phyloP scores from a whole-genome alignment of 495 filamentous ascomycete species.

The Hypomontagnella submonticulosa region DNA sequence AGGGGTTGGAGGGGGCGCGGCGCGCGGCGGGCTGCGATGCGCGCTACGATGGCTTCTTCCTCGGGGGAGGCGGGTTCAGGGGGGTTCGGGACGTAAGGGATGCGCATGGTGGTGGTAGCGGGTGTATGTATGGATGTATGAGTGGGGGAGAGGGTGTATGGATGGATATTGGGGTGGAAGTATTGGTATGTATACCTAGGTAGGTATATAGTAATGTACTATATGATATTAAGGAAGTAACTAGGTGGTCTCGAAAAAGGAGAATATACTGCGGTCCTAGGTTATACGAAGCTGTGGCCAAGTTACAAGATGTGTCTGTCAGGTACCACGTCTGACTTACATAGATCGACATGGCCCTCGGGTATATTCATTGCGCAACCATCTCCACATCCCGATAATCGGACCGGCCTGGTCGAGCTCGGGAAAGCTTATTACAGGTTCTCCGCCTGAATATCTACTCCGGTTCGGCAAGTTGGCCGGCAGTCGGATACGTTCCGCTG shows the following conservation, averaged over 20 bases:
- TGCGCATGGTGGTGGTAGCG: slow-evolving; percentile 68
- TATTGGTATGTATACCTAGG: no score
- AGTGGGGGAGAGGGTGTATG: no score
- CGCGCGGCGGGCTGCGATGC: slow-evolving; percentile 70
- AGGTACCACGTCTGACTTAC: no score
- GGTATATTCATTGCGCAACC: slow-evolving; percentile 9
- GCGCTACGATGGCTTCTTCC: slow-evolving; percentile 67
- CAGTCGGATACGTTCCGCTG: slow-evolving; percentile 2
- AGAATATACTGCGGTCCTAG: no score
- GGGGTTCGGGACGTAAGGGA: slow-evolving; percentile 73
- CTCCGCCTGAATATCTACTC: slow-evolving; percentile 8
- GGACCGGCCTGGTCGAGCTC: slow-evolving; percentile 30
- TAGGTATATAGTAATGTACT: no score
- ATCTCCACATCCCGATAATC: slow-evolving; percentile 44
- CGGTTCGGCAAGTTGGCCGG: slow-evolving; percentile 35
- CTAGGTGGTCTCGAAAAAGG: no score
- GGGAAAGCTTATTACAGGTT: slow-evolving; percentile 17
- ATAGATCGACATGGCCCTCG: no score
- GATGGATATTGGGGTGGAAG: no score
- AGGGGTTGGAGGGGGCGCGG: slow-evolving; percentile 73
- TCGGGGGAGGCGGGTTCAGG: slow-evolving; percentile 60
- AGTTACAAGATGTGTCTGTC: no score
- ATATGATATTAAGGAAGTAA: no score
- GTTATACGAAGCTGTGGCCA: no score
- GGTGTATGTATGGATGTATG: no score